Evolutionary conservation across 1,139 yeast species (phyloP), one percentile per base, ranked within the genome.

Genomic region (Pichia sp.): DNA sequence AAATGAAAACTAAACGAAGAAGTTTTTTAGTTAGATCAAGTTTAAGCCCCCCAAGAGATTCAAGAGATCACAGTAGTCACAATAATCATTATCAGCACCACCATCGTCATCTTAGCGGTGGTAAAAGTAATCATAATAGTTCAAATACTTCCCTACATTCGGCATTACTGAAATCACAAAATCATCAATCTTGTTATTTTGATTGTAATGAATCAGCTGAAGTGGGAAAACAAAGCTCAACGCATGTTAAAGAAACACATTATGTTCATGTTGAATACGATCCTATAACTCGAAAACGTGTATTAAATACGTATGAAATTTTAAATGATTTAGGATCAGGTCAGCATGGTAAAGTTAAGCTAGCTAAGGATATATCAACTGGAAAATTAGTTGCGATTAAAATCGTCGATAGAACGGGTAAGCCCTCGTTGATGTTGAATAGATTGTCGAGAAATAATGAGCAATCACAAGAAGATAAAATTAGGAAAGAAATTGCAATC

Each of bases 331-430:
- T 94, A 36, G 99, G 99, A 4, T 76, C 87, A 44, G 99, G 99
- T 13, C 97, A 92, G 65, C 98, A 92, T 66, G 98, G 99, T 18
- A 90, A 89, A 65, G 99, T 94, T 40, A 94, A 92, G 65, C 73
- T 94, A 24, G 98, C 96, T 0, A 76, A 77, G 52, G 94, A 90
- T 62, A 66, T 83, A 47, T 74, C 79, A 23, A 75, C 84, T 15
- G 77, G 80, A 44, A 85, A 82, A 56, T 71, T 80, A 43, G 97
- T 90, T 24, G 98, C 98, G 0, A 90, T 94, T 51, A 94, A 94
- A 63, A 86, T 94, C 49, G 92, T 94, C 27, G 90, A 87, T 64
- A 73, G 97, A 48, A 79, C 78, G 51, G 80, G 82, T 15, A 74
- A 77, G 45, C 87, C 86, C 0, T 71, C 75, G 38, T 68, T 84